Evolutionary conservation across 2,329 filamentous ascomycete genomes (phyloP).

Genomic region (Coccinonectria pachysandricola): DNA sequence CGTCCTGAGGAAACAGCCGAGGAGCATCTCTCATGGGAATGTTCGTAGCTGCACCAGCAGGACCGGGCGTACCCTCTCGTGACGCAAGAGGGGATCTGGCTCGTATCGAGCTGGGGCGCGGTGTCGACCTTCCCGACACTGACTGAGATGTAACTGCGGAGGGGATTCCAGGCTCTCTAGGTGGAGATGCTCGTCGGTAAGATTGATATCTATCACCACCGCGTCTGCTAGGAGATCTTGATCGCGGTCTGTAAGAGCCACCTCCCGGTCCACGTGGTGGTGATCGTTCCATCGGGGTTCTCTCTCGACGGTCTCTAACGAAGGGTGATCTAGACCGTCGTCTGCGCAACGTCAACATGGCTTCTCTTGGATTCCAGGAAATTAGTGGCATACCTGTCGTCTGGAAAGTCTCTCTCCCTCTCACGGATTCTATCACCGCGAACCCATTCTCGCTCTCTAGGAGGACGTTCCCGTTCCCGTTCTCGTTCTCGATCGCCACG

Average conservation of each 20-base stretch:
- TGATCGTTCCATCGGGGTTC: constrained; percentile 20
- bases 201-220: constrained; percentile 33
- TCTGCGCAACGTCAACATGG: no score
- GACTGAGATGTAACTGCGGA: constrained; percentile 41
- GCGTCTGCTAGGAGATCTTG: constrained; percentile 39
- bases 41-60: constrained; percentile 12
- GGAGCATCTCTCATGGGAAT: constrained; percentile 18
- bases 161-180: constrained; percentile 38
- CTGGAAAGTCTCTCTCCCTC: constrained; percentile 22
- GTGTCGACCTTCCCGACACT: constrained; percentile 41
- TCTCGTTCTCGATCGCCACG: constrained; percentile 24
- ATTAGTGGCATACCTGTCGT: constrained; percentile 31
- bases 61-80: no score
- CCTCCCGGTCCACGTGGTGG: constrained; percentile 21
- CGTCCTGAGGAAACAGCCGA: constrained; percentile 19
- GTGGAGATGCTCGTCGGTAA: constrained; percentile 37
- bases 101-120: constrained; percentile 37
- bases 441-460: constrained; percentile 18
- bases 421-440: constrained; percentile 14
- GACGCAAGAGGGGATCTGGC: constrained; percentile 38
- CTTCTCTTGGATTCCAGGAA: no score
- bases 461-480: constrained; percentile 18
- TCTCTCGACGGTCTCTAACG: constrained; percentile 34
- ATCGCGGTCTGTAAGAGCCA: constrained; percentile 42
- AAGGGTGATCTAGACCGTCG: constrained; percentile 46